Evolutionary conservation across 106 monocot species (phyloP), one percentile per base, ranked within the genome.

Genomic region (Allium fistulosum): DNA sequence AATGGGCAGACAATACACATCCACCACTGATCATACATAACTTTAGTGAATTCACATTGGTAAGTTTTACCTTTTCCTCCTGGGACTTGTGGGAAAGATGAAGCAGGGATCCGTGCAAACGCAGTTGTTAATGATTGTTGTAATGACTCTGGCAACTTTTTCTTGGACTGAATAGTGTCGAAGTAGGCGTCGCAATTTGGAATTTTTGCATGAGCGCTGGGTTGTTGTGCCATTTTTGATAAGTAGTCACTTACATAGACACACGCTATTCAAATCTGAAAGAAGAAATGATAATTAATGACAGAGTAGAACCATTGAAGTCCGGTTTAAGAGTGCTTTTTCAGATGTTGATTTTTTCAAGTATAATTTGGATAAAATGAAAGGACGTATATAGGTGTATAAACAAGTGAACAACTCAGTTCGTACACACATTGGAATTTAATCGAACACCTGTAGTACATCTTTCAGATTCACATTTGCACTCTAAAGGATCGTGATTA

Each of bases 31-130:
- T 7, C 61, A 59, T 26, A 9, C 1, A 17, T 13, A 59, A 59
- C 59, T 28, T 61, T 28, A 27, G 10, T 28, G 7, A 61, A 49
- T 49, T 51, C 10, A 7, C 14, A 51, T 11, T 6, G 52, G 4
- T 26, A 66, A 37, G 37, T 37, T 37, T 17, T 76, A 91, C 99
- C 99, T 90, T 83, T 79, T 27, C 99, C 99, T 17, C 81, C 72
- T 28, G 92, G 93, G 60, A 99, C 99, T 47, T 87, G 78, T 18
- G 90, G 99, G 59, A 92, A 99, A 11, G 92, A 87, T 52, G 93
- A 86, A n/a, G 84, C 93, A 26, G 92, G 80, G 69, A 90, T 92
- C 26, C 84, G 72, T 70, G 79, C 60, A 72, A 99, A 99, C 61
- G 89, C 99, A 64, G 82, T 75, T 10, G 85, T 93, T 63, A 99